Base-by-base conservation (phyloP, 306 rosid species). In the Begonia masoniana region DNA sequence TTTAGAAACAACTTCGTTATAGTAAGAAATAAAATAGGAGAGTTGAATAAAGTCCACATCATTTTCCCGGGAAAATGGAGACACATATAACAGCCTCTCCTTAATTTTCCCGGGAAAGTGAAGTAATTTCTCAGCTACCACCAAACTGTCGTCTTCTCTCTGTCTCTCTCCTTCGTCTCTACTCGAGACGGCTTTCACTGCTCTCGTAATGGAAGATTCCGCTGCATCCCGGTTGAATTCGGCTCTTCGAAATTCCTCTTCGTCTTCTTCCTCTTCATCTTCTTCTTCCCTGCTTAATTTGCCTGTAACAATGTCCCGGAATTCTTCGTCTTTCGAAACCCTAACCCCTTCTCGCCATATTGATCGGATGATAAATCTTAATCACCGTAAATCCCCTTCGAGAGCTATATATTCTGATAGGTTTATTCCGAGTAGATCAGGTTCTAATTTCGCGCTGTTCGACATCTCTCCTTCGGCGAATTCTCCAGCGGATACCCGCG, bases 341-440 rank as follows among this genome's bases (percentile, higher is more conserved):
- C 66, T 48, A 15, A 69, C 81, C 26, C 83, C 75, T 35, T 69
- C 88, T 46, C 75, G 74, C 43, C 88, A 87, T 55, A 80, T 92
- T 13, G 73, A 81, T 56, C 93, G 96, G 7, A 55, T 86, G 81
- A 78, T 92, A 39, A 86, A 92, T 69, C 64, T 76, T 24, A 75
- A 74, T 54, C 87, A 86, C 79, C 76, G 71, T 51, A 69, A 54
- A 35, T 74, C 96, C 5, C 96, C 96, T 17, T 92, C 96, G 4
- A 70, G 84, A 58, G 67, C 99, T 31, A 92, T 92, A 46, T 92
- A 86, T 80, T 92, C 94, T 43, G 99, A 92, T 49, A 70, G 99
- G 60, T 92, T 92, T 52, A 92, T 92, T 10, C 99, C 99, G 0
- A 74, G 82, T 73, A 76, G 96, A 84, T 78, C 94, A 43, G 78